phyloP scores from a whole-genome alignment of 352 stramenopile species.

The Hyaloperonospora brassicae region DNA sequence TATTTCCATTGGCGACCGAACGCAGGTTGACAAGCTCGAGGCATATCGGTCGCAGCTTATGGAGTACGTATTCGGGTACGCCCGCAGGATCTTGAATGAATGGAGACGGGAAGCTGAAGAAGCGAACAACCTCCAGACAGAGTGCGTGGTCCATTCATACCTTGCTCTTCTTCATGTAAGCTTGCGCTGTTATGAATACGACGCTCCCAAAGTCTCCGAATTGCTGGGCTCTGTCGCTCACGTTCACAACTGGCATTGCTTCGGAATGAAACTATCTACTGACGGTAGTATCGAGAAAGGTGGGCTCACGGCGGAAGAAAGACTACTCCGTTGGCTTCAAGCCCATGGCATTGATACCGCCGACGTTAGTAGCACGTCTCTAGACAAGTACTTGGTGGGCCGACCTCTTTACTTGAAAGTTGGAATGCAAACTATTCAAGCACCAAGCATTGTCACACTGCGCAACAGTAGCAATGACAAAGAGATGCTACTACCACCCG shows the following conservation, averaged over 20 bases:
- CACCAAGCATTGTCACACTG: slow-evolving; percentile 72
- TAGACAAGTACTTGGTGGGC: slow-evolving; percentile 83
- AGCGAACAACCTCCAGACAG: slow-evolving; percentile 67
- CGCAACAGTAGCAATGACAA: slow-evolving; percentile 38
- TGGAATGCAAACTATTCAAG: slow-evolving; percentile 82
- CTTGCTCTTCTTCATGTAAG: slow-evolving; percentile 62
- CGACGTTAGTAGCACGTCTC: slow-evolving; percentile 66
- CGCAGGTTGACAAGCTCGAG: slow-evolving; percentile 36
- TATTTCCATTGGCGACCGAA: slow-evolving; percentile 24
- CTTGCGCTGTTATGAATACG: slow-evolving; percentile 62
- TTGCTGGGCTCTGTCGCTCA: slow-evolving; percentile 82
- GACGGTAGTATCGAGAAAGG: slow-evolving; percentile 35
- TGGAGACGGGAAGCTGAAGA: slow-evolving; percentile 68
- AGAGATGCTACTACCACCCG: slow-evolving; percentile 63
- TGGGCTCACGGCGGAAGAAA: slow-evolving; percentile 60
- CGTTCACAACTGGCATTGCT: slow-evolving; percentile 88
- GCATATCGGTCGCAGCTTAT: slow-evolving; percentile 48
- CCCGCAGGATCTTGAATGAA: slow-evolving; percentile 59
- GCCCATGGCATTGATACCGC: slow-evolving; percentile 85
- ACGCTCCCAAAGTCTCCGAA: slow-evolving; percentile 45
- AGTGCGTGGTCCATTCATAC: slow-evolving; percentile 84
- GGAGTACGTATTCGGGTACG: slow-evolving; percentile 64
- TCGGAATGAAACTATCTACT: slow-evolving; percentile 76
- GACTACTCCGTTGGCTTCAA: slow-evolving; percentile 82
- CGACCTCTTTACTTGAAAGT: slow-evolving; percentile 83